phyloP scores from a whole-genome alignment of 202 grass and related monocot genomes.

The Schoenoplectus tabernaemontani region DNA sequence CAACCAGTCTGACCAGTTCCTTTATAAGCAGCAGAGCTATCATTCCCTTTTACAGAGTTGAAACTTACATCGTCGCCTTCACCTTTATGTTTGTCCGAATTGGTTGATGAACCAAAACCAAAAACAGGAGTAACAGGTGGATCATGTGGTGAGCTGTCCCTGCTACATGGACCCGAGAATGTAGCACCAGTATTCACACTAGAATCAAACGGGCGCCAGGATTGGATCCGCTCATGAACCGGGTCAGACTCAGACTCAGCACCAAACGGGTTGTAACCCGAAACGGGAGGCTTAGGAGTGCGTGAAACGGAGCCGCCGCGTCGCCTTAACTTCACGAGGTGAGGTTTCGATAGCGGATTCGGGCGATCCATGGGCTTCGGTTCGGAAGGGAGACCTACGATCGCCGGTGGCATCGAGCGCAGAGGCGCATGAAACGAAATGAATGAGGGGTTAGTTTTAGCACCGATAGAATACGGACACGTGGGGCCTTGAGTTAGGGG shows the following conservation, averaged over 20 bases:
- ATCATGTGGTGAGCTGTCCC: neutral
- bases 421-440: neutral
- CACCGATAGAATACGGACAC: too few relatives aligned
- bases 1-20: neutral
- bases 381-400: constrained; percentile 6
- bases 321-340: constrained; percentile 7
- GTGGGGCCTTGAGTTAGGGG: too few relatives aligned
- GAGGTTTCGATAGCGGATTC: constrained; percentile 13
- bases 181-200: neutral
- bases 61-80: neutral
- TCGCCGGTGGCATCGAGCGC: constrained; percentile 14
- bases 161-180: neutral
- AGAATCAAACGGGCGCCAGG: constrained; percentile 12
- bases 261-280: constrained; percentile 8
- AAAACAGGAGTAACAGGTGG: neutral
- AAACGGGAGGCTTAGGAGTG: constrained; percentile 2
- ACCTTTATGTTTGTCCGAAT: neutral
- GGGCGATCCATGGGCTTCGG: constrained; percentile 16
- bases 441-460: neutral
- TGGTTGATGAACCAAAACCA: constrained; percentile 12
- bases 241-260: neutral
- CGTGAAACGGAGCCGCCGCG: neutral
- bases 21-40: neutral
- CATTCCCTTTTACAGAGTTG: neutral
- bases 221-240: constrained; percentile 4